Evolutionary conservation across 1,139 yeast genomes (phyloP), one percentile per base, ranked within the genome.

Genomic region (Candida anutae): DNA sequence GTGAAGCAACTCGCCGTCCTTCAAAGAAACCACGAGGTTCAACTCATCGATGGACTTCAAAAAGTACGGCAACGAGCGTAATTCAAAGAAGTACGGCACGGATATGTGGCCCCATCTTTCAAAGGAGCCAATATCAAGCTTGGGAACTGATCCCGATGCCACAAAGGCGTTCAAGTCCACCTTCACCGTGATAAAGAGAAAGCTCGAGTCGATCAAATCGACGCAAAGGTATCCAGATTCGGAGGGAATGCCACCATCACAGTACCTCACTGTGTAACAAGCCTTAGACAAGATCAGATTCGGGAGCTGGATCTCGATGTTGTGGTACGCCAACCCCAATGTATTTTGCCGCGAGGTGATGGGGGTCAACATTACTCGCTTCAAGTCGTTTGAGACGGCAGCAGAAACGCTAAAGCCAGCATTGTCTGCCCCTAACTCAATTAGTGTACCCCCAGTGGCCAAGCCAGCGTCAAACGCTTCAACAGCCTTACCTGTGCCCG

Each of bases 71-170:
- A 60, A 52, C 5, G 50, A 44, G 40, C 87, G 67, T 23, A 79
- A 58, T 34, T 81, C 85, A 46, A 84, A 82, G 10, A 85, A 75
- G 46, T 78, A 80, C 1, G 94, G 94, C 20, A 73, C 71, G 3
- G 82, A 67, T 21, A 75, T 70, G 35, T 62, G 63, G 28, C 80
- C 77, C 88, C 88, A 80, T 23, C 62, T 48, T 33, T 33, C 42
- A 34, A 64, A 59, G 16, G 47, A 46, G 23, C 46, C 50, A 27
- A 63, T 41, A 2, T 42, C 32, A 29, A 64, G 51, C 13, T 18
- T 22, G 15, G 22, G 11, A 29, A 27, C 8, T 15, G 6, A 14
- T 13, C 18, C 18, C 11, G 40, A 28, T 8, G 38, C 33, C 4
- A 59, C 34, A 32, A 62, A 62, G 32, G 58, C 60, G n/a, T 50